Percentiles rank a stretch among this genome's conserved stretches.
Conservation (phyloP, 352 stramenopile genomes). For the Sclerospora graminicola region DNA sequence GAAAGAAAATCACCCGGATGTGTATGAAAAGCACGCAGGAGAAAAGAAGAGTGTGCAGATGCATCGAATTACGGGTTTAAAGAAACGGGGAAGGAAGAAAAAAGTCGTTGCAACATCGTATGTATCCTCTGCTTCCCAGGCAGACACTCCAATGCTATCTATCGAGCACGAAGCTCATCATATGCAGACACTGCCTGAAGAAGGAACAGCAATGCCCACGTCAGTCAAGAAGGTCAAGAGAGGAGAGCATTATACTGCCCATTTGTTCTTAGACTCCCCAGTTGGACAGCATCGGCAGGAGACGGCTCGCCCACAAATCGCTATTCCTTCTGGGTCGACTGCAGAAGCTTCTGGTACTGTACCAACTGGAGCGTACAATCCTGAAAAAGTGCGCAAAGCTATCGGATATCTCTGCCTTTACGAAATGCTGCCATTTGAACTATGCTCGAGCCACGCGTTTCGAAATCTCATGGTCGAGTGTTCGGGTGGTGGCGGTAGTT, state of each 20-base stretch:
- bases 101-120: constrained; percentile 9
- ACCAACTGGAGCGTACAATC: constrained; percentile 18
- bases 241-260: constrained; percentile 7
- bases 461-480: constrained; percentile 48
- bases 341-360: not conserved
- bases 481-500: constrained; percentile 22
- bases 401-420: constrained; percentile 50
- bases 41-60: constrained; percentile 77
- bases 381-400: constrained; percentile 50
- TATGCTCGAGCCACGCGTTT: constrained; percentile 52
- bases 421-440: constrained; percentile 59
- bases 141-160: no score
- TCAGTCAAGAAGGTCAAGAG: constrained; percentile 30
- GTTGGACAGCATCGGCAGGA: no score
- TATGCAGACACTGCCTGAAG: no score
- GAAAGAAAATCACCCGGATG: constrained; percentile 68
- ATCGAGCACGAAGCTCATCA: no score
- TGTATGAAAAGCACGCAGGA: constrained; percentile 56
- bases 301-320: no score
- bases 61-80: constrained; percentile 38
- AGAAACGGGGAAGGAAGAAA: constrained; percentile 58
- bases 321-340: not conserved
- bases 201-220: not conserved
- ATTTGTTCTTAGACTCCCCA: constrained; percentile 28
- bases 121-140: no score